phyloP scores from a whole-genome alignment of 2,329 filamentous ascomycete genomes.

The Microsporum audouinii region DNA sequence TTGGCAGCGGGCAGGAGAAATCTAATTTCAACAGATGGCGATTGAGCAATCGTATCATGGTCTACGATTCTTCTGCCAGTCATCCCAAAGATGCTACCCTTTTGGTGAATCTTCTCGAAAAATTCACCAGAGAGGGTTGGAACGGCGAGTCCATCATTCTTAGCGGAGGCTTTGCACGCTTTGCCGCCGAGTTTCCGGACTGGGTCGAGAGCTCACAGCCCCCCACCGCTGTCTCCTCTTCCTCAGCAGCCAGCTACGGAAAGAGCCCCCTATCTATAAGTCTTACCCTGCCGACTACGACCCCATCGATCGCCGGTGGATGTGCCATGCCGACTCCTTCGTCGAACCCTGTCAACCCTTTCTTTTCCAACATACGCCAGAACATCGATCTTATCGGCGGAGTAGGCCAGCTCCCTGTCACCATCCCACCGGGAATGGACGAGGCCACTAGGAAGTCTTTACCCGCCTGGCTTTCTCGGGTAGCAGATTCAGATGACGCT shows the following conservation, averaged over 20 bases:
- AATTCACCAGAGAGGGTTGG: conserved; percentile 80
- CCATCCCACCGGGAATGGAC: conserved; percentile 45
- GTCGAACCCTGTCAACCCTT: conserved; percentile 63
- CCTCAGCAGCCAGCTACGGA: conserved; percentile 10
- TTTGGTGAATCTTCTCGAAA: conserved; percentile 80
- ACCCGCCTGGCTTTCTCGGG: conserved; percentile 66
- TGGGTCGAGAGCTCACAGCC: conserved; percentile 45
- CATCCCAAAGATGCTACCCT: conserved; percentile 70
- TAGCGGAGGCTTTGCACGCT: conserved; percentile 67
- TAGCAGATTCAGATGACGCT: conserved; percentile 54
- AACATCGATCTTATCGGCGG: conserved; percentile 92
- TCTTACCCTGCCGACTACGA: conserved; percentile 32
- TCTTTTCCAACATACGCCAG: conserved; percentile 92
- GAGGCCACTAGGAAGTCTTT: conserved; percentile 42
- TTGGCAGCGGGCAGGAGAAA: conserved; percentile 60
- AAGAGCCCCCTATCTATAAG: conserved; percentile 43
- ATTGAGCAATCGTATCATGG: conserved; percentile 62
- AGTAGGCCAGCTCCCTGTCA: conserved; percentile 65
- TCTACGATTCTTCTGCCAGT: conserved; percentile 70
- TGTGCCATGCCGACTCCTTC: conserved; percentile 59
- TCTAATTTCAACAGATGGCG: conserved; percentile 66
- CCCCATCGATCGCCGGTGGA: conserved; percentile 57
- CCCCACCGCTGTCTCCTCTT: conserved; percentile 18
- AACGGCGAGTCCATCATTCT: conserved; percentile 62
- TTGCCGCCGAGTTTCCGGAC: conserved; percentile 55